Base-by-base conservation (phyloP, 2,329 filamentous ascomycete genomes). In the Falciphora oryzae region DNA sequence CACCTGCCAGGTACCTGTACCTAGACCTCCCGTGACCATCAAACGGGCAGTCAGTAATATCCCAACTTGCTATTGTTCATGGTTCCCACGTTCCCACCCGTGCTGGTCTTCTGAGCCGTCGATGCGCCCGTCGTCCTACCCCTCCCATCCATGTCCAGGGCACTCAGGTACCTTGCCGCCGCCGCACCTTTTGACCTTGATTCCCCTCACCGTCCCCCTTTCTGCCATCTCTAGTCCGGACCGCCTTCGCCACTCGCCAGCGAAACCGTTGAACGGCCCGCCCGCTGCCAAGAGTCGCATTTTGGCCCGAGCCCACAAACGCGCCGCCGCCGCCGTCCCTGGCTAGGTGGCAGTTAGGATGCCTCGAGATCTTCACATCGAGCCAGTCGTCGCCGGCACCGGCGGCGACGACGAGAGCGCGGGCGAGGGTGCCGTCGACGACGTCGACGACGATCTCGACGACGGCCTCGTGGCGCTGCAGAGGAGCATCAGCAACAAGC, bases 401-500 rank as follows among this genome's bases (percentile, higher is more conserved):
- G 38, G 13, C 32, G 32, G 10, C 32, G 32, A 35, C 2, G 59
- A 35, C 59, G 44, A 6, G 13, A 18, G 28, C 38, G 56, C 65
- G 31, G 64, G 61, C 35, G 68, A 65, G 18, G 64, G 66, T 25
- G 71, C 70, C 14, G 67, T 72, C 27, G 73, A 73, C 65, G 72
- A 74, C 27, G 57, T 25, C 63, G 69, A 71, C 13, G 71, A 70
- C 16, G 72, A 74, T 31, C 68, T 71, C 22, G 73, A 74, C 62
- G 71, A 73, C 38, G 72, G 73, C 18, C 73, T 73, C 56, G 73
- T 69, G 50, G 65, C 68, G 57, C 66, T 75, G 32, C 77, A 80
- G 67, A 77, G 78, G 69, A 78, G 70, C 58, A 71, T 77, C 65
- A 78, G 75, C 66, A 74, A 77, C 62, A 73, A 75, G 67, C 76